phyloP scores from a whole-genome alignment of 176 grass and related monocot genomes.

The Aechmea fasciata region DNA sequence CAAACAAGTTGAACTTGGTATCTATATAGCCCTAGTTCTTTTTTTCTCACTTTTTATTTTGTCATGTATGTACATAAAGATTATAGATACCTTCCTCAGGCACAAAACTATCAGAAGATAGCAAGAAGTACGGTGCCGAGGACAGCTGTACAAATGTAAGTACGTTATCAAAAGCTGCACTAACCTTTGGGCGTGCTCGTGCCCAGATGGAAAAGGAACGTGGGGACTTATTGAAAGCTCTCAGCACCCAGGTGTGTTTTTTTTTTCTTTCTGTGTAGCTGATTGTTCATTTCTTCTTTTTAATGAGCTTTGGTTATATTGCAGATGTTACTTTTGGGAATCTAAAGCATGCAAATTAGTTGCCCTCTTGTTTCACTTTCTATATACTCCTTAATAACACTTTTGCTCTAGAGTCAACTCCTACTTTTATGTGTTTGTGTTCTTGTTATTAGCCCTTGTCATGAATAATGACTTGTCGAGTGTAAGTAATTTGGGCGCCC shows the following conservation, averaged over 20 bases:
- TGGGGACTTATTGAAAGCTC: conserved; percentile 63
- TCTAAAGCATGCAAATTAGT: not conserved
- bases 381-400: not conserved
- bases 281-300: not conserved
- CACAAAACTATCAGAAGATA: conserved; percentile 80
- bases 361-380: not conserved
- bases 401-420: not conserved
- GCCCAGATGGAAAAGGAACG: conserved; percentile 69
- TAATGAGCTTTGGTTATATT: not conserved
- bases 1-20: conserved; percentile 96
- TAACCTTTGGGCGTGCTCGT: conserved; percentile 39
- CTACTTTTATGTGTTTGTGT: not conserved
- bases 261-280: not conserved
- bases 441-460: too few species aligned
- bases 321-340: not conserved
- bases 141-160: conserved; percentile 77
- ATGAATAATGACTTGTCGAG: too few species aligned
- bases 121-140: conserved; percentile 75
- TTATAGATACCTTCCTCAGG: conserved; percentile 28
- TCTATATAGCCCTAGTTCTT: not conserved
- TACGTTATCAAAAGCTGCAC: conserved; percentile 78
- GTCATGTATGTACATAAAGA: conserved; percentile 11
- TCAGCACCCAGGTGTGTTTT: conserved; percentile 65
- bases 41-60: not conserved
- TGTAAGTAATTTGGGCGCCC: too few species aligned